A percentile compares a stretch with the other conserved stretches of the same genome.
Evolutionary conservation across 306 rosid genomes (phyloP).

Genomic region (Citrullus amarus): DNA sequence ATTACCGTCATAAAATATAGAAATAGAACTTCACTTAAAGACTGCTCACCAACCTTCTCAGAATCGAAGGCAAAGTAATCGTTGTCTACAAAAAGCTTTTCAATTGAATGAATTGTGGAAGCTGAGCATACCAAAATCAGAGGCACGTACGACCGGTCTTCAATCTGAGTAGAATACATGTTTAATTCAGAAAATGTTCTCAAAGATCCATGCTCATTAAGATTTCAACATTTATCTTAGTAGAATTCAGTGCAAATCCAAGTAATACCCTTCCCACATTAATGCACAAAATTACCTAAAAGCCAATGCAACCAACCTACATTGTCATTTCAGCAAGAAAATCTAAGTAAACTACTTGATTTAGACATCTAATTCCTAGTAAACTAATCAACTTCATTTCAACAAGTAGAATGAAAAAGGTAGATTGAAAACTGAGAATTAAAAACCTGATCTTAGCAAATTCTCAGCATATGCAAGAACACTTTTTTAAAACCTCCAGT

Average conservation of each 20-base stretch:
- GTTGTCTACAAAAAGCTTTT: conserved; percentile 41
- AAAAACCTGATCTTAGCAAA: not conserved
- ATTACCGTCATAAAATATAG: not conserved
- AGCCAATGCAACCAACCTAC: not conserved
- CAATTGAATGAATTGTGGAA: conserved; percentile 33
- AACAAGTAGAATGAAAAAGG: not conserved
- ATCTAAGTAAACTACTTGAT: not conserved
- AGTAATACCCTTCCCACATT: not conserved
- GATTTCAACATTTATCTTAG: not conserved
- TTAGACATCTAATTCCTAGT: not conserved
- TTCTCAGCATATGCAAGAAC: not conserved
- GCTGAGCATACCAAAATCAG: conserved; percentile 62
- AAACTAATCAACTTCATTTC: not conserved
- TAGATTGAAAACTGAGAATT: not conserved
- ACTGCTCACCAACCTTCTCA: conserved; percentile 41
- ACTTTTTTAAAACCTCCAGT: not conserved
- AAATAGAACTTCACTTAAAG: conserved; percentile 1
- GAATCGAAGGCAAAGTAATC: conserved; percentile 51
- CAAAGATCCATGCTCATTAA: not conserved
- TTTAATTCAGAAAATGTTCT: conserved; percentile 14
- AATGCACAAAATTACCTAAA: not conserved
- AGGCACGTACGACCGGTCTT: conserved; percentile 45
- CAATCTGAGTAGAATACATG: conserved; percentile 42
- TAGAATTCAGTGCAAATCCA: not conserved
- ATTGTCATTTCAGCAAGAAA: not conserved